Conservation (phyloP, 2,329 filamentous ascomycete species). For the Sporothrix phasma region DNA sequence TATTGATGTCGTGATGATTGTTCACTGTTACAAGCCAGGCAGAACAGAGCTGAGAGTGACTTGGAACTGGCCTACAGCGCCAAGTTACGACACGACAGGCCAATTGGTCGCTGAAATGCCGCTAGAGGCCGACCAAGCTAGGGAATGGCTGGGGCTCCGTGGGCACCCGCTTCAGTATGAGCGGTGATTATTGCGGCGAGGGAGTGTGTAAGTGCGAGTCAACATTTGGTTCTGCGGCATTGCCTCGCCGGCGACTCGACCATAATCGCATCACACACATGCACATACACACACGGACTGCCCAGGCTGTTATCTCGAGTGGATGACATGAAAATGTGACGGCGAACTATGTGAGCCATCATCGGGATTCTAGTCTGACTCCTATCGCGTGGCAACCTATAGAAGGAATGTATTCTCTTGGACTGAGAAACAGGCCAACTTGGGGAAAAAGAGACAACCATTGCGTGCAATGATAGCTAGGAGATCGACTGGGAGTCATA, state of each 20-base stretch:
- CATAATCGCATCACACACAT: too few species aligned
- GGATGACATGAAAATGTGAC: not conserved
- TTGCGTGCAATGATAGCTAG: not conserved
- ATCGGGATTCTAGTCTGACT: not conserved
- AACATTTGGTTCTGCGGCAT: not conserved
- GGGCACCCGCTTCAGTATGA: not conserved
- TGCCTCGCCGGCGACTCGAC: conserved; percentile 6
- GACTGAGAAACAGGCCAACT: not conserved
- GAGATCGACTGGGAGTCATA: not conserved
- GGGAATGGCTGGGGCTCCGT: not conserved
- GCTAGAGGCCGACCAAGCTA: not conserved
- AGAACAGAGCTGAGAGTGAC: not conserved
- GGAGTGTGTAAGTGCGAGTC: not conserved
- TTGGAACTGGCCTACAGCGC: not conserved
- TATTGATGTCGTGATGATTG: not conserved
- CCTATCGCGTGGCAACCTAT: not conserved
- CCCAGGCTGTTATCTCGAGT: not conserved
- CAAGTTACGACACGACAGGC: not conserved
- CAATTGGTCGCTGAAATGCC: not conserved
- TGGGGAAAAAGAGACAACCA: not conserved
- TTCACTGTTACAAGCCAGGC: not conserved
- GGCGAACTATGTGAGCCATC: not conserved
- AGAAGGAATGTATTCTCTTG: not conserved
- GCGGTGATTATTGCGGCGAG: not conserved
- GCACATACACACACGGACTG: too few species aligned